Percentiles rank a stretch among this genome's conserved stretches.
Conservation (phyloP, 805 yeast species). For the Ascoidea rubescens region DNA sequence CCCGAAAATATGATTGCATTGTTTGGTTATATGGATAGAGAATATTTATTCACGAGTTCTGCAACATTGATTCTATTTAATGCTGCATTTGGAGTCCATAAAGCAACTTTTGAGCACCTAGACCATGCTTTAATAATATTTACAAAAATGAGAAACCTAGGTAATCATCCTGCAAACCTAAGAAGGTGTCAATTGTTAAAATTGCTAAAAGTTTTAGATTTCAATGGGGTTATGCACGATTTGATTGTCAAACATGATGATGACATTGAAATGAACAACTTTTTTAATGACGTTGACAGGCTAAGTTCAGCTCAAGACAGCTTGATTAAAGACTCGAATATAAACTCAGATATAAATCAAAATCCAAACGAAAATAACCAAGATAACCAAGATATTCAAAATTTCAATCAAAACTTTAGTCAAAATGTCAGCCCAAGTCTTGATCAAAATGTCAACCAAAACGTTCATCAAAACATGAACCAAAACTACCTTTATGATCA, state of each 20-base stretch:
- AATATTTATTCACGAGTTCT: constrained; percentile 63
- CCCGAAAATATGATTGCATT: constrained; percentile 75
- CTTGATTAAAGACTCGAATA: no score
- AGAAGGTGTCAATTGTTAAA: constrained; percentile 60
- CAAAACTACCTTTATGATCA: no score
- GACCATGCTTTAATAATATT: constrained; percentile 61
- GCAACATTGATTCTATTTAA: constrained; percentile 61
- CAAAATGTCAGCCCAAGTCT: neutral
- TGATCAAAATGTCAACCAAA: neutral
- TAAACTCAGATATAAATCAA: neutral
- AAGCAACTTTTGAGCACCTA: constrained; percentile 54
- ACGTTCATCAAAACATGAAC: no score
- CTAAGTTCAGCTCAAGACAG: no score
- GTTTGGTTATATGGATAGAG: constrained; percentile 82
- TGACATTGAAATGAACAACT: constrained; percentile 12
- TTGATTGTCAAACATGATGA: constrained; percentile 47
- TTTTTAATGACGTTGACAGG: neutral
- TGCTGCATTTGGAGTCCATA: constrained; percentile 73
- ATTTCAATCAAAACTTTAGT: neutral
- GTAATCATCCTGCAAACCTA: constrained; percentile 69
- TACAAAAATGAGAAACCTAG: constrained; percentile 62
- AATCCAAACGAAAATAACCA: neutral
- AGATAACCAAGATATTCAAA: neutral
- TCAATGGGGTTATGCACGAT: constrained; percentile 48
- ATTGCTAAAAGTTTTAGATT: constrained; percentile 50